Evolutionary conservation across 306 rosid species (phyloP).

Genomic region (Canavalia ensiformis): DNA sequence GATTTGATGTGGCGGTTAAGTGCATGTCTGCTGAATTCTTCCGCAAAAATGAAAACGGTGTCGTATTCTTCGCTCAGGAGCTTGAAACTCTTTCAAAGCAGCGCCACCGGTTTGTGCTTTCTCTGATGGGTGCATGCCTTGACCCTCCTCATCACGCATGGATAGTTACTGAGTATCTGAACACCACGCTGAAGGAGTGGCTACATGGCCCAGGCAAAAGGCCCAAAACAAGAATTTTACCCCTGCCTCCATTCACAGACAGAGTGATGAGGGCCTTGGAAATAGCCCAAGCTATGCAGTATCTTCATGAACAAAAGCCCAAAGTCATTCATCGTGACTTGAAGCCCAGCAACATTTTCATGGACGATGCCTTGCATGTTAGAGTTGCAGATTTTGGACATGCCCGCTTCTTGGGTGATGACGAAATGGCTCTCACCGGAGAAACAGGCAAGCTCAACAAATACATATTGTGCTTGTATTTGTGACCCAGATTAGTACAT

Average conservation of each 20-base stretch:
- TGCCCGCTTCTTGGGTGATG: slow-evolving; percentile 74
- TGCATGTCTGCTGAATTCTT: slow-evolving; percentile 69
- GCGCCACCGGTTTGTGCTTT: slow-evolving; percentile 75
- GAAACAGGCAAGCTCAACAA: slow-evolving; percentile 50
- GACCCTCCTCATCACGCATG: slow-evolving; percentile 81
- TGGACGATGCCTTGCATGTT: slow-evolving; percentile 69
- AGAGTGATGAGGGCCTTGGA: slow-evolving; percentile 67
- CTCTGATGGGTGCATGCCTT: slow-evolving; percentile 81
- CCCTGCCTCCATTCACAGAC: slow-evolving; percentile 63
- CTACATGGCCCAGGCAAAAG: slow-evolving; percentile 73
- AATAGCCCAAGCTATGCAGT: slow-evolving; percentile 82
- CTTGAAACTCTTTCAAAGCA: slow-evolving; percentile 71
- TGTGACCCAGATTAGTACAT: not conserved
- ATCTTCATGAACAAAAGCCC: slow-evolving; percentile 84
- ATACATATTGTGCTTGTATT: not conserved
- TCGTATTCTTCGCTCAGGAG: slow-evolving; percentile 72
- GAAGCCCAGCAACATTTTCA: slow-evolving; percentile 76
- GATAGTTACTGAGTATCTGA: slow-evolving; percentile 69
- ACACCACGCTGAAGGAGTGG: slow-evolving; percentile 76
- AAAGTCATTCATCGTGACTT: slow-evolving; percentile 75
- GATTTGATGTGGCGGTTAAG: slow-evolving; percentile 80
- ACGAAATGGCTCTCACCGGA: slow-evolving; percentile 62
- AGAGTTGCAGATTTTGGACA: slow-evolving; percentile 84
- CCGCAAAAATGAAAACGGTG: slow-evolving; percentile 58
- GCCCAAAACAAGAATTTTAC: slow-evolving; percentile 48